phyloP scores from a whole-genome alignment of 495 filamentous ascomycete species.

The Lasiosphaeria miniovina region DNA sequence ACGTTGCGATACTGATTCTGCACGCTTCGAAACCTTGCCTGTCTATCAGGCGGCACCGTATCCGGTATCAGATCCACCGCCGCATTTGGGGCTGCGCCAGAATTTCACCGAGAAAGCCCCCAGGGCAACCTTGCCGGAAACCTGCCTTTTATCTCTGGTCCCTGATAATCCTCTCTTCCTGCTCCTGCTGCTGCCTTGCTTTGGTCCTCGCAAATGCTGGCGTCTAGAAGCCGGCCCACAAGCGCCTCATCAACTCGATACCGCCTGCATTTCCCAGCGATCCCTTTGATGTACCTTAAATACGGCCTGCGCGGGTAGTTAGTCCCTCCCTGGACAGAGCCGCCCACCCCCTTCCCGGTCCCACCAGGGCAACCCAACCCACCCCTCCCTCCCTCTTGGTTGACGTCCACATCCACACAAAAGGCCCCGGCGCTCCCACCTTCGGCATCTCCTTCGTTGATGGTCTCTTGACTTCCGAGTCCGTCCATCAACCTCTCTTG shows the following conservation, averaged over 20 bases:
- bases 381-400: constrained; percentile 7
- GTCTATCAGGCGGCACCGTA: constrained; percentile 28
- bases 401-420: constrained; percentile 21
- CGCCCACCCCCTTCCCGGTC: constrained; percentile 6
- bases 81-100: constrained; percentile 28
- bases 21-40: constrained; percentile 10
- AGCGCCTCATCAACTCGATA: constrained; percentile 5
- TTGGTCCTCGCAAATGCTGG: constrained; percentile 24
- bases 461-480: constrained; percentile 9
- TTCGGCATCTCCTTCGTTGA: constrained; percentile 5
- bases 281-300: constrained; percentile 18
- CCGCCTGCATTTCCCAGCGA: neutral
- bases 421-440: constrained; percentile 13
- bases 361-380: neutral
- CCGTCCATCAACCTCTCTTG: constrained; percentile 13
- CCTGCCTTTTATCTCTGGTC: constrained; percentile 30
- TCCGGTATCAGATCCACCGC: constrained; percentile 31
- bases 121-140: constrained; percentile 14
- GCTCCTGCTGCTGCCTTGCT: constrained; percentile 13
- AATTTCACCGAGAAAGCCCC: constrained; percentile 27
- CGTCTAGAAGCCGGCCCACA: constrained; percentile 24
- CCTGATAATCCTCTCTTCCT: constrained; percentile 11
- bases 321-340: constrained; percentile 20
- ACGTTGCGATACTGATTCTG: constrained; percentile 21
- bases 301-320: neutral